Evolutionary conservation across 805 yeast species (phyloP), one percentile per base, ranked within the genome.

Genomic region (Candida morakotiae): DNA sequence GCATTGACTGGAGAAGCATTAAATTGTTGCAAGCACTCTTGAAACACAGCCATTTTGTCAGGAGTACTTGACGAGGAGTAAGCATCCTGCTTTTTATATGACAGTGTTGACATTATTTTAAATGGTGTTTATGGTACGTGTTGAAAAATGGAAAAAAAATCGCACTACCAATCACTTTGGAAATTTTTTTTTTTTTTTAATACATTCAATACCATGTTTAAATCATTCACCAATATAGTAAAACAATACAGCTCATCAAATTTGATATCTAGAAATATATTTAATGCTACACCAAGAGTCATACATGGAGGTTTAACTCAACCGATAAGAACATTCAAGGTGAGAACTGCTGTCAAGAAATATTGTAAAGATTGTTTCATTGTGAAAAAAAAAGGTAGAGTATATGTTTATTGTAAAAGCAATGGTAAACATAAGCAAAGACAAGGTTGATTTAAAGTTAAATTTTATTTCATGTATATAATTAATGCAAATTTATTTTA

Each of bases 31-130:
- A 87, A 69, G 70, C 97, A 89, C 59, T 89, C 96, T 65, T 93
- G 98, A 62, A 84, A 91, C 45, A 93, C 89, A 9, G 96, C 83
- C 98, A 93, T 93, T 65, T 89, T 89, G 65, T 93, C 98, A 39
- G 95, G 94, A 49, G 76, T 61, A 23, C 72, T 67, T 34, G 83
- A 69, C 48, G 75, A 86, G 39, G 76, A 57, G 39, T 56, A 57
- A 57, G 84, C 87, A 55, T 88, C 96, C 63, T 75, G 78, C 67
- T 86, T 85, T 69, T 87, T 88, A 65, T 86, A 87, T 31, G 84
- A 71, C 48, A 71, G 79, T 26, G 95, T 79, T 31, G 96, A 87
- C 96, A 87, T 87, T 24, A 30, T 5, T 11, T 34, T 23, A 24
- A 11, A 31, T 11, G 19, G 9, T 30, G 25, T 32, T 17, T 23